A percentile compares a stretch with the other conserved stretches of the same genome.
Conservation (phyloP, 805 yeast species). For the Isabelozyma gotoi region DNA sequence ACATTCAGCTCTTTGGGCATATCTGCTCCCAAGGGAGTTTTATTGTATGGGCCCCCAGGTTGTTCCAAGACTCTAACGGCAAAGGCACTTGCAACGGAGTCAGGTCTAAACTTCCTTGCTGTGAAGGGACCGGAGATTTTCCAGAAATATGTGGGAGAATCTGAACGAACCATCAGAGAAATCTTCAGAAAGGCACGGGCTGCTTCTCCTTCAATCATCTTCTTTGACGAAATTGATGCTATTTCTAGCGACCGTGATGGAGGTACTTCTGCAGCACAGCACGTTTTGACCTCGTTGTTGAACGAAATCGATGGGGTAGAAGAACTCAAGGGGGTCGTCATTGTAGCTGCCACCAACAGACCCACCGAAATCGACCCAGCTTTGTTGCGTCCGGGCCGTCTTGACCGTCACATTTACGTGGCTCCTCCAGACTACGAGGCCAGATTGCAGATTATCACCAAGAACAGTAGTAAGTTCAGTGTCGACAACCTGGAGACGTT, state of each 20-base stretch:
- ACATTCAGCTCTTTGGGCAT: conserved; percentile 79
- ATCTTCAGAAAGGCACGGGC: conserved; percentile 92
- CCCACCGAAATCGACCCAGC: conserved; percentile 95
- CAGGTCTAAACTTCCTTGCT: conserved; percentile 89
- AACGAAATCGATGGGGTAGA: conserved; percentile 98
- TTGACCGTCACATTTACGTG: conserved; percentile 91
- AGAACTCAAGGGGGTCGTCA: conserved; percentile 87
- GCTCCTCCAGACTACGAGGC: conserved; percentile 88
- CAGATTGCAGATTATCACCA: conserved; percentile 71
- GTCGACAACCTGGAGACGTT: conserved; percentile 40
- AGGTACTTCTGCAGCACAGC: conserved; percentile 69
- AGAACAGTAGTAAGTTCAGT: conserved; percentile 66
- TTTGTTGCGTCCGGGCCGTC: conserved; percentile 88
- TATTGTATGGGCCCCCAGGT: conserved; percentile 97
- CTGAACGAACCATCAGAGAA: conserved; percentile 90
- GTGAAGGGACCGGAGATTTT: conserved; percentile 97
- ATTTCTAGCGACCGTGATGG: conserved; percentile 74
- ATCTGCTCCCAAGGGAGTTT: conserved; percentile 87
- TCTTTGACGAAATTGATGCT: conserved; percentile 97
- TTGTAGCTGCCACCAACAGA: conserved; percentile 94
- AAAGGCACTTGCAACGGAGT: conserved; percentile 92
- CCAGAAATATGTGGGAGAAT: conserved; percentile 94
- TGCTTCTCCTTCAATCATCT: conserved; percentile 90
- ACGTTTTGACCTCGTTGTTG: conserved; percentile 85
- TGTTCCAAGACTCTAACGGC: conserved; percentile 95